Conservation (phyloP, 352 stramenopile genomes). For the Phytophthora fragariae region DNA sequence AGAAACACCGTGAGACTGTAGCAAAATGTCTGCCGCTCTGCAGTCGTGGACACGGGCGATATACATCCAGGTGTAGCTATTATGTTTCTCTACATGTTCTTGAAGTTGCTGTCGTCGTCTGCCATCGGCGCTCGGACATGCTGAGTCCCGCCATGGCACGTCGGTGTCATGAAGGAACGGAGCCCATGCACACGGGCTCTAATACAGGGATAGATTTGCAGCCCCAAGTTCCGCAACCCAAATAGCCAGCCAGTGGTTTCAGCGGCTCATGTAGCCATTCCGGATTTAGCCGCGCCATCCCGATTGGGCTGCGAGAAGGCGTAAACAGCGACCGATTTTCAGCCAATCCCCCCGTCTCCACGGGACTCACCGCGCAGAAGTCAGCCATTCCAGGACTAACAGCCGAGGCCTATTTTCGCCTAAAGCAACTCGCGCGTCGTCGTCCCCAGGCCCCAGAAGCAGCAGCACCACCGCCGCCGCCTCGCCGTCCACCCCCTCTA, state of each 20-base stretch:
- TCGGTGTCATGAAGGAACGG: background rate
- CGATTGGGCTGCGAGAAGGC: background rate
- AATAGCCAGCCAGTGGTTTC: background rate
- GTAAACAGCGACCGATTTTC: background rate
- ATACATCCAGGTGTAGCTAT: background rate
- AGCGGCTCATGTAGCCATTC: background rate
- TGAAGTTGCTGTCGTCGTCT: background rate
- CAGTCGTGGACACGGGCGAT: background rate
- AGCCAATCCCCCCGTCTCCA: background rate
- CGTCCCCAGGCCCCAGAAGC: background rate
- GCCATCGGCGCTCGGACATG: background rate
- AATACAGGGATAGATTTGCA: too few species aligned
- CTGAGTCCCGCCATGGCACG: background rate
- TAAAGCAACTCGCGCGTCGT: background rate
- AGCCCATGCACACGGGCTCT: background rate
- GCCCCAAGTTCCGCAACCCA: background rate
- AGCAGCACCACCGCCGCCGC: background rate
- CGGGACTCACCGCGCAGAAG: constrained; percentile 10
- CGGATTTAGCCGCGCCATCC: background rate
- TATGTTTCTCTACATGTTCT: background rate
- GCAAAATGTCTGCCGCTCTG: background rate
- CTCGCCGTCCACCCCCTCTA: background rate
- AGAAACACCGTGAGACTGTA: too few species aligned
- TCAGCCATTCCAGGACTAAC: constrained; percentile 30
- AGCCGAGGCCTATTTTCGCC: constrained; percentile 25